Base-by-base conservation (phyloP, 2,329 filamentous ascomycete species). In the Calonectria hawksworthii region DNA sequence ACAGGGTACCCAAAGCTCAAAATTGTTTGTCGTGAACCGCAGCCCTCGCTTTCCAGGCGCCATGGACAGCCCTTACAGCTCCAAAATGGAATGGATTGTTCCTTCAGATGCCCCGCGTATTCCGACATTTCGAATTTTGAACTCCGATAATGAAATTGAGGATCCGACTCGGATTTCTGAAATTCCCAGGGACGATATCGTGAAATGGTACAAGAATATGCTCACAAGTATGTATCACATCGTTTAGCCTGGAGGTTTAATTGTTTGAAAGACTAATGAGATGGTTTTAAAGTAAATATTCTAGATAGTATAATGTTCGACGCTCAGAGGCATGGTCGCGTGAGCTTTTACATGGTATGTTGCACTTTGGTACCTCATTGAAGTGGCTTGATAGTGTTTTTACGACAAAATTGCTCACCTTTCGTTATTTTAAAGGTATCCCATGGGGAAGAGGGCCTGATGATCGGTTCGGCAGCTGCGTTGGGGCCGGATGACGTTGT, bases 301-400 rank as follows among this genome's bases (percentile, higher is more conserved):
- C 95, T 98, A 94, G 96, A 98, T 83, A 85, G 96, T 66, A 93
- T 98, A 82, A 98, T 98, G 95, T 98, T 96, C 81, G 96, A 98
- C 82, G 95, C 96, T 1, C 96, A 98, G 85, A 90, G 96, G 56
- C 96, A 98, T 85, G 95, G 95, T 26, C 91, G 94, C 32, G 86
- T 97, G 65, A 95, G 93, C 83, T 98, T 98, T 86, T 98, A 98
- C 85, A 98, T 98, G 94, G 95, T 95, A 84, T 95, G 93, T 13
- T 21, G 18, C 21, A 4, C 21, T 47, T 26, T n/a, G 16, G 14
- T 3, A 4, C 51, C 51, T 18, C 2, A 16, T 32, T 38, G n/a
- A 16, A 8, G 9, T 10, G n/a, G 8, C 10, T 47, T 23, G 44
- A 13, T 47, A 21, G 13, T 47, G 23, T 47, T 47, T n/a, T n/a